Percentiles rank a stretch among this genome's conserved stretches.
Conservation (phyloP, 140 eudicot genomes). For the Oenanthe javanica region DNA sequence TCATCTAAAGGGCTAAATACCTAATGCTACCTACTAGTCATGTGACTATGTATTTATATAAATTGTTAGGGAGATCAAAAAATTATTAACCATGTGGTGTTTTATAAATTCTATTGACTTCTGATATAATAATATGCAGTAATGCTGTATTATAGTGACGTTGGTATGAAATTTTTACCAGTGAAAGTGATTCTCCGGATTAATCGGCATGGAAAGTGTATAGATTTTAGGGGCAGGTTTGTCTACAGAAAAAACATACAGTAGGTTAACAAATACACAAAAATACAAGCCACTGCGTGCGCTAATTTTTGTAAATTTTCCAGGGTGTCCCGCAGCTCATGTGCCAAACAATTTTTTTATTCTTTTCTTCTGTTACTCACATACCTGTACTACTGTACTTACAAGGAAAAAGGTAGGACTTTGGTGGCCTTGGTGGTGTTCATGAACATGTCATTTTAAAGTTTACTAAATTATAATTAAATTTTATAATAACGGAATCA, state of each 20-base stretch:
- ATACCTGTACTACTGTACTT: too few relatives aligned
- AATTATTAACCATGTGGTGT: not conserved
- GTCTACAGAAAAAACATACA: conserved; percentile 8
- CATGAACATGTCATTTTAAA: not conserved
- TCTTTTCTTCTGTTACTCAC: too few relatives aligned
- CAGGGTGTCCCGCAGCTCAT: too few relatives aligned
- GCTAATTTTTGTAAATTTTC: too few relatives aligned
- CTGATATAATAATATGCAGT: not conserved
- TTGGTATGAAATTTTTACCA: not conserved
- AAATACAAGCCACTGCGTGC: too few relatives aligned
- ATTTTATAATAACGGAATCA: not conserved
- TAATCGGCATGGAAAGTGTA: conserved; percentile 18
- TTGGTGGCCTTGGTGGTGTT: too few relatives aligned
- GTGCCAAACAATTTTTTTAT: too few relatives aligned
- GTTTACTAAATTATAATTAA: not conserved
- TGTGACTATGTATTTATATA: not conserved
- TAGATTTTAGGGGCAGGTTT: conserved; percentile 31
- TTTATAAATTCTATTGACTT: not conserved
- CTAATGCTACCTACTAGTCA: not conserved
- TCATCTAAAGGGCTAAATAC: not conserved
- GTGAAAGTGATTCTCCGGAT: conserved; percentile 9
- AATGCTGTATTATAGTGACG: conserved; percentile 3
- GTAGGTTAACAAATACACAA: too few relatives aligned
- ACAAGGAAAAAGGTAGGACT: too few relatives aligned
- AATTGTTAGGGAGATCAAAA: not conserved